A percentile compares a stretch with the other conserved stretches of the same genome.
These are phyloP conservation scores for Sporothrix brasiliensis DNA, from an alignment of 2,329 filamentous ascomycete genomes.

Conservation along the genomic window DNA sequence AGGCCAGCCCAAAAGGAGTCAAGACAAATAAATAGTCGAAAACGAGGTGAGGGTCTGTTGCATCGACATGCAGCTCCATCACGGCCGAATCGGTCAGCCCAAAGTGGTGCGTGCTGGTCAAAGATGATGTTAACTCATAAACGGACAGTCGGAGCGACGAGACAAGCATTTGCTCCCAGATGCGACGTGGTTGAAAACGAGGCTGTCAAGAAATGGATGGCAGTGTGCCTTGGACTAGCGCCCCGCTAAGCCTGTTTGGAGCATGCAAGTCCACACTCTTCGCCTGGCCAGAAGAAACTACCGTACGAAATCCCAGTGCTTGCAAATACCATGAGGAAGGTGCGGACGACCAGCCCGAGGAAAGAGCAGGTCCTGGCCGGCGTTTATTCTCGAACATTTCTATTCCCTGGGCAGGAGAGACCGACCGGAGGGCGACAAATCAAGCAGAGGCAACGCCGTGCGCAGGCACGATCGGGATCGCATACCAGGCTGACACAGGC, in stretches of 20 bases:
- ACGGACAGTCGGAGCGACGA: neutral
- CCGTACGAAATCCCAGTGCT: neutral
- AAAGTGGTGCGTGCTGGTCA: conserved; percentile 10
- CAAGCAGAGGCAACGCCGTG: neutral
- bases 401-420: neutral
- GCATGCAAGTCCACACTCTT: neutral
- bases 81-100: conserved; percentile 7
- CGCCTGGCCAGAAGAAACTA: neutral
- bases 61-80: neutral
- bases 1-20: neutral
- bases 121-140: neutral
- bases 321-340: conserved; percentile 9
- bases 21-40: neutral
- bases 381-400: neutral
- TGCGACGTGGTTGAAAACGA: conserved; percentile 25
- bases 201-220: conserved; percentile 16
- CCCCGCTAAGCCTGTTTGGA: neutral
- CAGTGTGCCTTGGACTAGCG: conserved; percentile 29
- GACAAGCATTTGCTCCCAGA: neutral
- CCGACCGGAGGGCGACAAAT: conserved; percentile 8
- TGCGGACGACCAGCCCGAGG: neutral
- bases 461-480: neutral
- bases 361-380: neutral
- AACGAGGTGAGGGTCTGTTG: conserved; percentile 10
- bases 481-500: neutral